Conservation (phyloP, 768 basidiomycete species). For the Collybiopsis confluens region DNA sequence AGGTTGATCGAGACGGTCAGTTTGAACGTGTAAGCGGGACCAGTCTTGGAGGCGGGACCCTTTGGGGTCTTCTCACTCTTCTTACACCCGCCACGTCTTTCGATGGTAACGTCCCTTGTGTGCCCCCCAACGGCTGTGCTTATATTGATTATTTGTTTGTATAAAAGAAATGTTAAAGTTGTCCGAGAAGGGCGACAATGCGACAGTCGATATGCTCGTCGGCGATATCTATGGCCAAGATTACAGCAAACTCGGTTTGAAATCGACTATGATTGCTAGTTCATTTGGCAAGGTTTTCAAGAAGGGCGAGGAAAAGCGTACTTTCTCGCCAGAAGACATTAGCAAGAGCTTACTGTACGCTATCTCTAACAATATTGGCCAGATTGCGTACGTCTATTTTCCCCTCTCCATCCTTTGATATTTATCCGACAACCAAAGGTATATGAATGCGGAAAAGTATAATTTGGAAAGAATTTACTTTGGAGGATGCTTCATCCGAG, state of each 20-base stretch:
- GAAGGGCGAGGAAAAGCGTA: slow-evolving; percentile 73
- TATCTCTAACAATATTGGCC: slow-evolving; percentile 98
- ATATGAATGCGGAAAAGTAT: slow-evolving; percentile 99
- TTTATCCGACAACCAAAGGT: too few species aligned
- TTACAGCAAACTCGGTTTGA: slow-evolving; percentile 91
- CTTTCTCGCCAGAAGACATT: slow-evolving; percentile 89
- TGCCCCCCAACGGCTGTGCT: too few species aligned
- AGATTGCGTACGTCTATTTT: slow-evolving; percentile 83
- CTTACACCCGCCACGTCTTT: slow-evolving; percentile 94
- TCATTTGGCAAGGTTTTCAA: slow-evolving; percentile 99
- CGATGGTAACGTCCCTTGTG: too few species aligned
- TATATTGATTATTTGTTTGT: too few species aligned
- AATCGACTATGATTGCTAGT: slow-evolving; percentile 96
- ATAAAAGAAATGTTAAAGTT: slow-evolving; percentile 88
- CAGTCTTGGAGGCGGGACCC: slow-evolving; percentile 92
- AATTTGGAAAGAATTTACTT: slow-evolving; percentile 96
- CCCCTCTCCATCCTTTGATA: not conserved
- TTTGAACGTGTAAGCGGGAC: slow-evolving; percentile 98
- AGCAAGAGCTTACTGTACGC: slow-evolving; percentile 93
- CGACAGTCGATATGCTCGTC: slow-evolving; percentile 95
- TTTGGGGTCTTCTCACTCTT: slow-evolving; percentile 94
- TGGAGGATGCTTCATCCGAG: slow-evolving; percentile 98
- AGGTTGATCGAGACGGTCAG: slow-evolving; percentile 90
- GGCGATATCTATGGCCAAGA: slow-evolving; percentile 99
- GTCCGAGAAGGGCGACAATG: slow-evolving; percentile 92